Base-by-base conservation (phyloP, 2,329 filamentous ascomycete species). In the Sordariomycetes sp. region DNA sequence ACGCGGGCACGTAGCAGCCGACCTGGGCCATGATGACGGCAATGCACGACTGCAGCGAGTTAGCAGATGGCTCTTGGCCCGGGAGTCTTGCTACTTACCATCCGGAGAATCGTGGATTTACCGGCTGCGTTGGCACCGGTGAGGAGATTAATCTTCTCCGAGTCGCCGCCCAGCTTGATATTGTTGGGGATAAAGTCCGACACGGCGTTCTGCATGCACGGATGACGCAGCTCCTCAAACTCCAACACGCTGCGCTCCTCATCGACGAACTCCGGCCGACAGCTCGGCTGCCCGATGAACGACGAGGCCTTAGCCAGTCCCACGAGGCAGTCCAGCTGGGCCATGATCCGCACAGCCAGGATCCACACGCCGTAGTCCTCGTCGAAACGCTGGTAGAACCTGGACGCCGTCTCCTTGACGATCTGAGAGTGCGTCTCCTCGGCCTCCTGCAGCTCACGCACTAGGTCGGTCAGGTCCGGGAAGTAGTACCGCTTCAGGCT, bases 21-120 rank as follows among this genome's bases (percentile, higher is more conserved):
- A 99, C 88, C 69, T 99, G 94, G 0, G 94, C 94, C 83, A 99
- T 92, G 65, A 99, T 97, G 55, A 97, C 93, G 0, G 94, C 94
- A 54, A 94, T 85, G 66, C 94, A 99, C 2, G 93, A 95, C 87
- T 90, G 64, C 4, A 11, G 28, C 12, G 2, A 54, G 63, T 71
- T 66, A 72, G 67, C 51, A 59, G 61, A 58, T 60, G 58, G n/a
- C 6, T 25, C 25, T 40, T 3, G 20, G 1, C 24, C 34, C 1
- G 22, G 53, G 25, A 40, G 20, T 32, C 34, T 8, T 24, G 24
- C 1, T 2, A 71, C 81, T 73, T 76, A 89, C 87, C 94, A 97
- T 97, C 67, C 94, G 85, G 35, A 99, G 80, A 51, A 99, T 84
- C 1, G 94, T 99, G 1, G 94, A 97, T 74, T 99, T 99, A 68